phyloP scores from a whole-genome alignment of 2,329 filamentous ascomycete species.

The Paraphoma sp. region DNA sequence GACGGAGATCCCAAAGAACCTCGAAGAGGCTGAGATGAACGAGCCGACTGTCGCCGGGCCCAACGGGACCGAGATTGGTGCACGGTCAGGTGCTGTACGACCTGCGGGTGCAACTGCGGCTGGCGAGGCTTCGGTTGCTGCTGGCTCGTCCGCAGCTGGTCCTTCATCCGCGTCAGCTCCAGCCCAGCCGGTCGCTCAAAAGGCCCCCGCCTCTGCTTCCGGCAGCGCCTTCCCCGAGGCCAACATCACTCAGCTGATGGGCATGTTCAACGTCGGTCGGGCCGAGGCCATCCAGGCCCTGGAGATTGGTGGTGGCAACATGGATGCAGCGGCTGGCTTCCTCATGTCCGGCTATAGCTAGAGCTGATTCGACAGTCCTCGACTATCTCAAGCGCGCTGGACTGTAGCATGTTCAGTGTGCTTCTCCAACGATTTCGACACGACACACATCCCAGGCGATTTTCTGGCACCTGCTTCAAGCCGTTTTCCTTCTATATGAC shows the following conservation, averaged over 20 bases:
- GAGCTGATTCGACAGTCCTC: not conserved
- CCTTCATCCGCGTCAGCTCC: constrained; percentile 19
- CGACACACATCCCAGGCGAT: not conserved
- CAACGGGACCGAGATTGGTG: constrained; percentile 87
- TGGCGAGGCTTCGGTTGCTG: constrained; percentile 29
- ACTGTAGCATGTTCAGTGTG: not conserved
- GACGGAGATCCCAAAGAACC: constrained; percentile 87
- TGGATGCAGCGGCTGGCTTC: constrained; percentile 85
- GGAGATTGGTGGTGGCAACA: constrained; percentile 81
- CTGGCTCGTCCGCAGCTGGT: constrained; percentile 21
- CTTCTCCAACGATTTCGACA: not conserved
- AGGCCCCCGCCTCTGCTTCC: constrained; percentile 23
- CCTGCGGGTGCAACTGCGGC: constrained; percentile 52
- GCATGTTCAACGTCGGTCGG: constrained; percentile 74
- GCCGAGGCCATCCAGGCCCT: constrained; percentile 81
- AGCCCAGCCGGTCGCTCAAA: constrained; percentile 11
- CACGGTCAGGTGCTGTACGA: constrained; percentile 78
- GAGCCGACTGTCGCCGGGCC: constrained; percentile 87
- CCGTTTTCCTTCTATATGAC: not conserved
- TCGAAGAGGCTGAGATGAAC: constrained; percentile 72
- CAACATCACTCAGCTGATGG: constrained; percentile 76
- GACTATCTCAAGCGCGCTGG: not conserved
- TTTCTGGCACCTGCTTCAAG: not conserved
- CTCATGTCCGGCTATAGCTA: constrained; percentile 58
- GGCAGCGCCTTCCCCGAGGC: constrained; percentile 61